Evolutionary conservation across 176 grass and related monocot genomes (phyloP).

Genomic region (Tuctoria greenei): DNA sequence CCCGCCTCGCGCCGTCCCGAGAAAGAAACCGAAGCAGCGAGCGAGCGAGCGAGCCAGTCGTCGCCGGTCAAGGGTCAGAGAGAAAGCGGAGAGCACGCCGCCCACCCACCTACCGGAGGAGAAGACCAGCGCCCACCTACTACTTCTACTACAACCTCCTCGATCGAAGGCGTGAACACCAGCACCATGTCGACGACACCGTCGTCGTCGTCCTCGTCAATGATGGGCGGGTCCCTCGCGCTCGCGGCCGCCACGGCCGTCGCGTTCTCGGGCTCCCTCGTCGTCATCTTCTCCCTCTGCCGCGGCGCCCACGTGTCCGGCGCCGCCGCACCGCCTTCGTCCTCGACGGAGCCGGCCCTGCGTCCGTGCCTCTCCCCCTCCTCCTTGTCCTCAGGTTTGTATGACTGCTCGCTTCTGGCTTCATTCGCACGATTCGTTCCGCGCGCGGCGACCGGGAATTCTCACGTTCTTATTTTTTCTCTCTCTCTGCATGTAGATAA

Average conservation of each 20-base stretch:
- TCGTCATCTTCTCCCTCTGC: slow-evolving; percentile 75
- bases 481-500: slow-evolving; percentile 15
- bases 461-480: neutral
- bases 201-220: slow-evolving; percentile 34
- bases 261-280: slow-evolving; percentile 77
- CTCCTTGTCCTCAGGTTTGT: no score
- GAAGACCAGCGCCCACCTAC: neutral
- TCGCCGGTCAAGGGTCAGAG: neutral
- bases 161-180: neutral
- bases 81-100: neutral
- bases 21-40: neutral
- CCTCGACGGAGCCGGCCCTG: neutral
- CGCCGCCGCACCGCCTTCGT: neutral
- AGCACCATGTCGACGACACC: slow-evolving; percentile 22
- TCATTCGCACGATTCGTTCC: no score
- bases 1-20: neutral
- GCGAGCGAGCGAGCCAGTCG: neutral
- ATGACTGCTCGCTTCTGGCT: no score
- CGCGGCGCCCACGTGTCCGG: slow-evolving; percentile 44
- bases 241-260: slow-evolving; percentile 80
- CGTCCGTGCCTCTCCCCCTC: slow-evolving; percentile 57
- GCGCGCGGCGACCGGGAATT: no score
- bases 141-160: neutral
- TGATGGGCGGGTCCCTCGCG: slow-evolving; percentile 55
- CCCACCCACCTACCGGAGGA: neutral